These are phyloP conservation scores for Paracamarosporium sp. DNA, from an alignment of 2,329 filamentous ascomycete species.

Conservation along the genomic window DNA sequence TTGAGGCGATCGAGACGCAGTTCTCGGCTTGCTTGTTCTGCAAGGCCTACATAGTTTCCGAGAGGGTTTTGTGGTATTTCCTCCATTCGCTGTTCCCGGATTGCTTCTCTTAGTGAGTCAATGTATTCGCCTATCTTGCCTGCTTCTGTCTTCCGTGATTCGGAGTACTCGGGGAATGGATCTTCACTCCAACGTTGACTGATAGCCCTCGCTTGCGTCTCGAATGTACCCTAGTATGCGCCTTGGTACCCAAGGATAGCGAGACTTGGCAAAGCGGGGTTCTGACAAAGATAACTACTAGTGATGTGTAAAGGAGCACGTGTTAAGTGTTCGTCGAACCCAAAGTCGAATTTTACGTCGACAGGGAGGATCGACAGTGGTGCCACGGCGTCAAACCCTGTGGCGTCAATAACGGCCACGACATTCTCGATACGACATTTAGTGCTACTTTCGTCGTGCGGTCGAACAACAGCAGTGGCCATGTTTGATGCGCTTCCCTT, in stretches of 20 bases:
- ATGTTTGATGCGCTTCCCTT: background rate
- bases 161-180: background rate
- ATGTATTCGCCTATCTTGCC: constrained; percentile 37
- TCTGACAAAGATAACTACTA: constrained; percentile 35
- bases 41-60: constrained; percentile 77
- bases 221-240: constrained; percentile 82
- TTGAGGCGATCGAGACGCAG: constrained; percentile 57
- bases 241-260: constrained; percentile 80
- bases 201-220: constrained; percentile 79
- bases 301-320: constrained; percentile 53
- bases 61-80: constrained; percentile 74
- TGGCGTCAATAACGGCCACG: constrained; percentile 72
- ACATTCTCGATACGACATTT: constrained; percentile 57
- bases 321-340: constrained; percentile 62
- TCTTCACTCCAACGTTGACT: constrained; percentile 47
- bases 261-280: constrained; percentile 66
- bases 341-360: constrained; percentile 61
- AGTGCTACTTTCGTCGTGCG: constrained; percentile 1
- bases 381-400: constrained; percentile 68
- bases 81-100: constrained; percentile 44
- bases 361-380: constrained; percentile 68
- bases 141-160: constrained; percentile 21
- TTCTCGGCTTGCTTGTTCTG: constrained; percentile 70
- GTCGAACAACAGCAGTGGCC: background rate
- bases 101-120: constrained; percentile 23